A percentile compares a stretch with the other conserved stretches of the same genome.
These are phyloP conservation scores for Marchantia paleacea DNA, from an alignment of 225 moss, liverwort and hornwort species.

Conservation along the genomic window DNA sequence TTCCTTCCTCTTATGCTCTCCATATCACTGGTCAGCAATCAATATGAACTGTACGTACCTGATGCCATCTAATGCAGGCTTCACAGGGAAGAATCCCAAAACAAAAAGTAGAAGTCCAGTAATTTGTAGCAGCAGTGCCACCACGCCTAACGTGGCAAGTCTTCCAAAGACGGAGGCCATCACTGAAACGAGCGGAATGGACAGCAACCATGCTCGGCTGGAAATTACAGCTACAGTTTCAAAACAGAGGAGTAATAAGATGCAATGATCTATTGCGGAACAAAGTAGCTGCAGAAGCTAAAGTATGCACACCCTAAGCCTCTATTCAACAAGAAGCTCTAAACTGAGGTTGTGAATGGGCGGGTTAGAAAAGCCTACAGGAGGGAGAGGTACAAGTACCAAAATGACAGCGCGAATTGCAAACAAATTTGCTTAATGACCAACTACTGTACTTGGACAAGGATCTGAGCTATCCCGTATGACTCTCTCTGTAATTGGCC, in stretches of 20 bases:
- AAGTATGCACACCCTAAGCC: too few relatives aligned
- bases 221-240: neutral
- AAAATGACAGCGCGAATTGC: neutral
- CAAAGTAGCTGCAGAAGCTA: too few relatives aligned
- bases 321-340: neutral
- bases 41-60: constrained; percentile 32
- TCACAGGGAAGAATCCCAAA: constrained; percentile 83
- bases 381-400: neutral
- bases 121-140: constrained; percentile 54
- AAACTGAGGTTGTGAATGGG: neutral
- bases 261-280: too few relatives aligned
- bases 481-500: too few relatives aligned
- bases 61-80: constrained; percentile 59
- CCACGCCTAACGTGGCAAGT: constrained; percentile 19
- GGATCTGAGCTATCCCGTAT: too few relatives aligned
- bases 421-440: too few relatives aligned
- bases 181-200: neutral
- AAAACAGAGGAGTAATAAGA: neutral
- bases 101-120: constrained; percentile 69
- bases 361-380: neutral
- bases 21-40: neutral
- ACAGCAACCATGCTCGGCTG: neutral
- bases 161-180: constrained; percentile 29
- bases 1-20: neutral
- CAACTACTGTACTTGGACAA: too few relatives aligned